Percentiles rank a stretch among this genome's conserved stretches.
These are phyloP conservation scores for Cladophialophora exuberans DNA, from an alignment of 2,329 filamentous ascomycete genomes.

Conservation along the genomic window DNA sequence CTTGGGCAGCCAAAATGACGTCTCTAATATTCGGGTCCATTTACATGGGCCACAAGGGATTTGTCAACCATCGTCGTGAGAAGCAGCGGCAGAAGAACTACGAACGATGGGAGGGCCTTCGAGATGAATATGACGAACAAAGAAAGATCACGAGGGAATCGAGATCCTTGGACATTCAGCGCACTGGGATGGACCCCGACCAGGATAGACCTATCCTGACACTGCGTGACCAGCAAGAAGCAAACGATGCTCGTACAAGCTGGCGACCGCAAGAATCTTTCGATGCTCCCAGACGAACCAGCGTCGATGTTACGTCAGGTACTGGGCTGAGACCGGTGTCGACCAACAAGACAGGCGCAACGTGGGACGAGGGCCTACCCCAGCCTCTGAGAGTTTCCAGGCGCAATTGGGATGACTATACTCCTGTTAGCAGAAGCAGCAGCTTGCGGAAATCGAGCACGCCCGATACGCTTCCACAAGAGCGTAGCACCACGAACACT, in stretches of 20 bases:
- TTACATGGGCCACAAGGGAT: slow-evolving; percentile 31
- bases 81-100: slow-evolving; percentile 34
- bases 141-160: slow-evolving; percentile 27
- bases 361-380: slow-evolving; percentile 33
- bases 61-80: slow-evolving; percentile 27
- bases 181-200: slow-evolving; percentile 21
- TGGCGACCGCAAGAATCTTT: slow-evolving; percentile 33
- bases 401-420: slow-evolving; percentile 31
- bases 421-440: slow-evolving; percentile 23
- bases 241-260: slow-evolving; percentile 30
- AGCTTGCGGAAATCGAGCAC: slow-evolving; percentile 14
- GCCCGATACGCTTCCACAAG: slow-evolving; percentile 5
- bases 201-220: slow-evolving; percentile 28
- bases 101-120: slow-evolving; percentile 33
- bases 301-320: slow-evolving; percentile 26
- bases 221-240: slow-evolving; percentile 33
- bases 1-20: slow-evolving; percentile 25
- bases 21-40: slow-evolving; percentile 33
- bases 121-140: slow-evolving; percentile 34
- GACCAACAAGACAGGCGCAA: slow-evolving; percentile 27
- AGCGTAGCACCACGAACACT: slow-evolving; percentile 16
- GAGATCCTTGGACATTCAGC: slow-evolving; percentile 32
- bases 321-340: slow-evolving; percentile 21
- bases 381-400: slow-evolving; percentile 26
- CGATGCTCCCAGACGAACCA: slow-evolving; percentile 22